phyloP scores from a whole-genome alignment of 768 basidiomycete species.

The Hysterangium stoloniferum region DNA sequence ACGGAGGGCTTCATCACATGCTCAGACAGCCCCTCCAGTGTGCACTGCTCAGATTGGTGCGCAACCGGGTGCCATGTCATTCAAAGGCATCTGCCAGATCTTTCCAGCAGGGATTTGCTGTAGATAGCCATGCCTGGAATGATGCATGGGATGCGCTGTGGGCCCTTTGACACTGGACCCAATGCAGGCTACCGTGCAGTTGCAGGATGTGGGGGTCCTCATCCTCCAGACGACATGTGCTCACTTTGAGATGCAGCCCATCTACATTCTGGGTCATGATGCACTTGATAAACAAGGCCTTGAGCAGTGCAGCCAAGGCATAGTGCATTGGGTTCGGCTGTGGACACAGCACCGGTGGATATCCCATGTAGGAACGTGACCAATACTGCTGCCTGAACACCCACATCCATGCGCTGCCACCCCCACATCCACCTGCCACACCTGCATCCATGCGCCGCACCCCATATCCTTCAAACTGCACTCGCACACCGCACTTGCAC shows the following conservation, averaged over 20 bases:
- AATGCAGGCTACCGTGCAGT: slow-evolving; percentile 84
- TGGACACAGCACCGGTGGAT: slow-evolving; percentile 75
- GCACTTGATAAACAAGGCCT: slow-evolving; percentile 48
- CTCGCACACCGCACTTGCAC: too few relatives aligned
- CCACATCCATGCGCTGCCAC: too few relatives aligned
- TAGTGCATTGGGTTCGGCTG: slow-evolving; percentile 86
- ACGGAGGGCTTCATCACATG: slow-evolving; percentile 72
- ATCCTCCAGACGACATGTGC: slow-evolving; percentile 37
- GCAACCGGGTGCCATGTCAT: slow-evolving; percentile 45
- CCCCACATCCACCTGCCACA: too few relatives aligned
- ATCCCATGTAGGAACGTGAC: slow-evolving; percentile 73
- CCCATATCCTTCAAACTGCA: too few relatives aligned
- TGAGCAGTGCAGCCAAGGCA: slow-evolving; percentile 75
- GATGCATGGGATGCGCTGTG: slow-evolving; percentile 60
- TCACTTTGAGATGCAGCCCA: slow-evolving; percentile 81
- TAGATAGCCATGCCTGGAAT: slow-evolving; percentile 70
- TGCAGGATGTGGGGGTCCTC: slow-evolving; percentile 53
- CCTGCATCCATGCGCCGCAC: too few relatives aligned
- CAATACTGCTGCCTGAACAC: slow-evolving; percentile 78
- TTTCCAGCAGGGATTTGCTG: slow-evolving; percentile 74
- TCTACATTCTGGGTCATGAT: slow-evolving; percentile 89
- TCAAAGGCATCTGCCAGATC: slow-evolving; percentile 48
- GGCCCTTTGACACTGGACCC: slow-evolving; percentile 68
- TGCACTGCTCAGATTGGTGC: slow-evolving; percentile 74
- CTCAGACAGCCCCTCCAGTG: slow-evolving; percentile 45